These are phyloP conservation scores for Arthrocladium fulminans DNA, from an alignment of 2,329 filamentous ascomycete genomes.

Conservation along the genomic window DNA sequence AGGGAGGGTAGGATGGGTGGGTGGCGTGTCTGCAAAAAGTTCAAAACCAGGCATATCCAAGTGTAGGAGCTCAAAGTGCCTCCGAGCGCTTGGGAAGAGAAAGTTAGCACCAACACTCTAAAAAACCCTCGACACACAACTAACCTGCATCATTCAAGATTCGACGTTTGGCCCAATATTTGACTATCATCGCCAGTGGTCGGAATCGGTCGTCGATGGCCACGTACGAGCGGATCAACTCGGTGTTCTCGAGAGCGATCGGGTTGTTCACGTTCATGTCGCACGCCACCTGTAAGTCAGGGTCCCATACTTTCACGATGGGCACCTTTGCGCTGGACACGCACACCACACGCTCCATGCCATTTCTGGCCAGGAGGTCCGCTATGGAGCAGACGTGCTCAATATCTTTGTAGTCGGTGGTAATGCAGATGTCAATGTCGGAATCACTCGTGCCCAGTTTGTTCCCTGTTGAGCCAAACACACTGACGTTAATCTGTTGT, in stretches of 20 bases:
- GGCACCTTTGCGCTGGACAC: slow-evolving; percentile 92
- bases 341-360: slow-evolving; percentile 94
- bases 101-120: slow-evolving; percentile 22
- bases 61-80: slow-evolving; percentile 96
- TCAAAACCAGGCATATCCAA: slow-evolving; percentile 98
- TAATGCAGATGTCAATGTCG: slow-evolving; percentile 97
- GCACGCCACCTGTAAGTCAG: slow-evolving; percentile 76
- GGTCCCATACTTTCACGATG: slow-evolving; percentile 98
- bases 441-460: slow-evolving; percentile 90
- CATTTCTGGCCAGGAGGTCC: slow-evolving; percentile 73
- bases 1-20: slow-evolving; percentile 78
- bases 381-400: slow-evolving; percentile 88
- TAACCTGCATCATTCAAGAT: slow-evolving; percentile 93
- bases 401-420: slow-evolving; percentile 76
- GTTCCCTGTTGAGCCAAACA: slow-evolving; percentile 98
- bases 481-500: slow-evolving; percentile 76
- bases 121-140: slow-evolving; percentile 27
- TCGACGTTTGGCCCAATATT: slow-evolving; percentile 89
- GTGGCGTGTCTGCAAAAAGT: slow-evolving; percentile 80
- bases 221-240: slow-evolving; percentile 96
- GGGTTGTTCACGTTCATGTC: slow-evolving; percentile 99
- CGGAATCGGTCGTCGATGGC: slow-evolving; percentile 84
- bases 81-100: slow-evolving; percentile 58
- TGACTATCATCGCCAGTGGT: slow-evolving; percentile 90
- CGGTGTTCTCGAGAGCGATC: slow-evolving; percentile 85